These are phyloP conservation scores for Aspergillus awamori DNA, from an alignment of 2,329 filamentous ascomycete species.

Conservation along the genomic window DNA sequence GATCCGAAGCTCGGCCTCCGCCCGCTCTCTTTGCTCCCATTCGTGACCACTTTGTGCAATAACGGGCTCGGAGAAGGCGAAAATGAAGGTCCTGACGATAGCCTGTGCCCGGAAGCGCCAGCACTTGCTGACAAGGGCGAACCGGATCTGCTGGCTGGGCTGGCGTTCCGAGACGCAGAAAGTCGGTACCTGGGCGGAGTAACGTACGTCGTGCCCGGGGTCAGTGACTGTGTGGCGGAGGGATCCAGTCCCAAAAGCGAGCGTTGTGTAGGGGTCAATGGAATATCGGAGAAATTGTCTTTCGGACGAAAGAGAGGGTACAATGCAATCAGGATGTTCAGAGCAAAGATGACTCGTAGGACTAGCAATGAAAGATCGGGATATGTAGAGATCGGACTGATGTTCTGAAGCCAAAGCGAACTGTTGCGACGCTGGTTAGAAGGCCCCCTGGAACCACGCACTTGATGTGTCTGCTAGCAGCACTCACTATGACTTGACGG, in stretches of 20 bases:
- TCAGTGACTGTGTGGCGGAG: conserved; percentile 62
- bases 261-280: conserved; percentile 86
- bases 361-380: conserved; percentile 54
- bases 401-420: conserved; percentile 38
- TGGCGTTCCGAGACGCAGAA: conserved; percentile 60
- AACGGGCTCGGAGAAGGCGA: conserved; percentile 60
- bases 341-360: conserved; percentile 63
- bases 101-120: conserved; percentile 37
- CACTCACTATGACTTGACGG: conserved; percentile 43
- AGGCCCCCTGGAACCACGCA: background rate
- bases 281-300: conserved; percentile 85
- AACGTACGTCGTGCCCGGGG: conserved; percentile 71
- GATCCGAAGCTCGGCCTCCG: conserved; percentile 58
- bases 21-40: conserved; percentile 38
- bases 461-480: background rate
- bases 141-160: conserved; percentile 41
- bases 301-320: conserved; percentile 70
- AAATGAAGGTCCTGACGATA: conserved; percentile 54
- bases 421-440: conserved; percentile 30
- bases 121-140: conserved; percentile 45
- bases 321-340: conserved; percentile 73
- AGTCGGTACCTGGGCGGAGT: conserved; percentile 86
- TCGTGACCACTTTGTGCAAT: conserved; percentile 67
- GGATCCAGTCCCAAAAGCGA: conserved; percentile 79
- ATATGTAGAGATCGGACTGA: conserved; percentile 43